Percentiles rank a stretch among this genome's conserved stretches.
Conservation (phyloP, 75 land plant species). For the Sequoiadendron giganteum region DNA sequence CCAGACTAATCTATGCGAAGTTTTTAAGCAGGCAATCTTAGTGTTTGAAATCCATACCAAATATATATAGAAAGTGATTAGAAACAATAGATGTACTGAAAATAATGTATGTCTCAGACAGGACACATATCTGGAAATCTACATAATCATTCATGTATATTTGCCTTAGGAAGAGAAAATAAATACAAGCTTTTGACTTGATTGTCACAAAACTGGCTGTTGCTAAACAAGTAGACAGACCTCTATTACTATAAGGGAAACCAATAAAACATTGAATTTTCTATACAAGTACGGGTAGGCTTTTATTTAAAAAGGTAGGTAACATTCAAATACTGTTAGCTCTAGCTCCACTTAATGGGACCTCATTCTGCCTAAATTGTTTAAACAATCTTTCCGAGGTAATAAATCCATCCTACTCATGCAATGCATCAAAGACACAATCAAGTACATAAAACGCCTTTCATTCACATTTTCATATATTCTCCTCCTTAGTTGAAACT, state of each 20-base stretch:
- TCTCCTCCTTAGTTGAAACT: background rate
- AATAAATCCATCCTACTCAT: background rate
- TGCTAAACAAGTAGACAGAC: background rate
- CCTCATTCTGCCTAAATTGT: background rate
- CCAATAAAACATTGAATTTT: background rate
- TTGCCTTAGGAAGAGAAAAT: background rate
- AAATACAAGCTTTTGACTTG: background rate
- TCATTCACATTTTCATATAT: background rate
- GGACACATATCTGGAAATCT: background rate
- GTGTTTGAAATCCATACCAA: slow-evolving; percentile 3
- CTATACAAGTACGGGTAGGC: background rate
- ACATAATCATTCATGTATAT: background rate
- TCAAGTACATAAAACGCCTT: background rate
- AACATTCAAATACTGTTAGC: background rate
- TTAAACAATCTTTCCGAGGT: background rate
- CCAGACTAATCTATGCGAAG: background rate
- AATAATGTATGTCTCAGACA: background rate
- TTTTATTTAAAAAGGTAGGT: background rate
- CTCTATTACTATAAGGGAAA: background rate
- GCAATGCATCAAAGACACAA: background rate
- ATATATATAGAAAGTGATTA: too few species aligned
- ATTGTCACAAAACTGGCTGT: background rate
- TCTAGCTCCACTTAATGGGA: background rate
- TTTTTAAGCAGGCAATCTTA: background rate
- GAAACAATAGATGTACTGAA: background rate